Evolutionary conservation across 2,329 filamentous ascomycete species (phyloP).

Genomic region (Curvularia hawaiiensis): DNA sequence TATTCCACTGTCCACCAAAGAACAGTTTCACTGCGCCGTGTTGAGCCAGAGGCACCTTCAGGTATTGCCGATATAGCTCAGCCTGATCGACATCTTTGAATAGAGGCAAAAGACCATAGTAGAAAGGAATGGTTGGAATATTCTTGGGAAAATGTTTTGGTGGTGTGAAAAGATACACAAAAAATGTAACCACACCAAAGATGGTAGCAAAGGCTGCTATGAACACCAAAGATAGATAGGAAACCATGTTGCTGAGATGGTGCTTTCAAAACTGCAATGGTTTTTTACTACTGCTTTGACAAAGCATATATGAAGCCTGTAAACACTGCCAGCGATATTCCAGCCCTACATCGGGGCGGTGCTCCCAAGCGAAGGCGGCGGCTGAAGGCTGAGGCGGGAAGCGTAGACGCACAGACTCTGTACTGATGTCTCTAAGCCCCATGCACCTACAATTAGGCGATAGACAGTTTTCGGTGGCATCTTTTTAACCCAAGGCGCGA

Average conservation of each 20-base stretch:
- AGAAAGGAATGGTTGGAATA: constrained; percentile 53
- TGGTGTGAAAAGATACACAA: constrained; percentile 33
- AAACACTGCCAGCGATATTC: constrained; percentile 9
- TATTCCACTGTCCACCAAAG: constrained; percentile 57
- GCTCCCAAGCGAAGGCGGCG: constrained; percentile 15
- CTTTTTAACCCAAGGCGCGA: constrained; percentile 7
- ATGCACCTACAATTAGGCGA: constrained; percentile 26
- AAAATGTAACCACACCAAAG: constrained; percentile 29
- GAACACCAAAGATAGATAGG: constrained; percentile 31
- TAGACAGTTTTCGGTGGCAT: constrained; percentile 26
- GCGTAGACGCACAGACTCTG: constrained; percentile 12
- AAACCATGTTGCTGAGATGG: constrained; percentile 25
- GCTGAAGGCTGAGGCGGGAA: constrained; percentile 17
- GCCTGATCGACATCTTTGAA: constrained; percentile 53
- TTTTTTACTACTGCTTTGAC: constrained; percentile 5
- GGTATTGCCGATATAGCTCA: constrained; percentile 48
- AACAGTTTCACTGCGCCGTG: constrained; percentile 57
- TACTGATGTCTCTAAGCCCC: constrained; percentile 5
- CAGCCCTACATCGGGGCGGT: constrained; percentile 19
- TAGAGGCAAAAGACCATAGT: constrained; percentile 51
- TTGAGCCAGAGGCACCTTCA: constrained; percentile 47
- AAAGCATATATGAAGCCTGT: constrained; percentile 25
- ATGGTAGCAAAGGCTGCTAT: constrained; percentile 23
- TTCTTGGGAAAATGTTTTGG: constrained; percentile 40
- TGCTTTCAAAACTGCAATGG: constrained; percentile 3